Evolutionary conservation across 2,329 filamentous ascomycete species (phyloP), one percentile per base, ranked within the genome.

Genomic region (Colletotrichum lini): DNA sequence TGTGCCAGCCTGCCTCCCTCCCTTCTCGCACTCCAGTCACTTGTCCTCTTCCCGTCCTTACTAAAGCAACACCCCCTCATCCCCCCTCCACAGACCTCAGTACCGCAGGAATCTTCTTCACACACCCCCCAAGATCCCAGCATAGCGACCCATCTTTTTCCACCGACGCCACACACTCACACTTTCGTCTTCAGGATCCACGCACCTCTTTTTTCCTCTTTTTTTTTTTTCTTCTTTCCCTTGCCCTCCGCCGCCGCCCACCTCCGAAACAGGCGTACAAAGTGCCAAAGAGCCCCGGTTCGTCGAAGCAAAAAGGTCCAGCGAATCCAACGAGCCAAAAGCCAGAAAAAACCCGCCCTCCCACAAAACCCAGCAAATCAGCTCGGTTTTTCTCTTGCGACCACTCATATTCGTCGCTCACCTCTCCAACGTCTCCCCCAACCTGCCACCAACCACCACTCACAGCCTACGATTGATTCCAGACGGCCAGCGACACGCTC

Each of bases 341-440:
- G 68, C 68, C 68, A 71, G 68, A 71, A 71, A 71, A 71, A 71
- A 71, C 68, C 68, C 68, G 68, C 68, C 66, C 70, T 72, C 70
- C 70, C 70, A 72, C 70, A 72, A 72, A 71, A 72, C 57, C 53
- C 70, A 72, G 70, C 70, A 72, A 72, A 72, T 72, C 70, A 72
- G 70, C 70, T 70, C 70, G 70, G 45, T 49, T 72, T 70, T 77
- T 75, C 69, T 74, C 75, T 77, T 73, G 66, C 73, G 70, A 67
- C 73, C 63, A 72, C 72, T 73, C 69, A 67, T 67, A 74, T 71
- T 73, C 72, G 73, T 77, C 74, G 68, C 67, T 73, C 75, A 74
- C 75, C 73, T 73, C 77, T 77, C 78, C 76, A 78, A 69, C 72
- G 67, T 70, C 59, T 42, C 53, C 67, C 72, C 72, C 68, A 65